Conservation (phyloP, 2,329 filamentous ascomycete species). For the Fusarium abutilonis region DNA sequence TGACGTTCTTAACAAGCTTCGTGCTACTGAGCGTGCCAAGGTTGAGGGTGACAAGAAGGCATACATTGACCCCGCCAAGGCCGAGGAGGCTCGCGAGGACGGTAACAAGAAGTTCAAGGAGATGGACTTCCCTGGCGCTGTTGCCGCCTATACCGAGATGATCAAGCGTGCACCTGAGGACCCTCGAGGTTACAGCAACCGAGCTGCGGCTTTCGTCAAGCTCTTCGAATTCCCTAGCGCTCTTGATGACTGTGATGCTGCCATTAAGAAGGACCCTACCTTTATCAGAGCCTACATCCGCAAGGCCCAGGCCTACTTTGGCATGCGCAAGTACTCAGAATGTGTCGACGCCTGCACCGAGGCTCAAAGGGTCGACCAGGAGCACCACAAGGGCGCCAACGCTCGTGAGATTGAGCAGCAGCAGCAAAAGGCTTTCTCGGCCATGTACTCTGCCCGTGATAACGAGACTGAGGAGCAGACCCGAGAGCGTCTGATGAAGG, state of each 20-base stretch:
- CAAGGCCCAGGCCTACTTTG: constrained; percentile 93
- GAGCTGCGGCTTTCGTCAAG: constrained; percentile 96
- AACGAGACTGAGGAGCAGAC: constrained; percentile 98
- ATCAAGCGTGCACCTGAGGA: constrained; percentile 94
- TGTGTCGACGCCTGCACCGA: constrained; percentile 89
- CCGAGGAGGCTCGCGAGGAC: constrained; percentile 92
- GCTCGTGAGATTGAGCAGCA: constrained; percentile 91
- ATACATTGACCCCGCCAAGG: constrained; percentile 90
- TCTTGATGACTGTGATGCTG: constrained; percentile 88
- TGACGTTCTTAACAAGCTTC: constrained; percentile 91
- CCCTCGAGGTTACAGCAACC: constrained; percentile 95
- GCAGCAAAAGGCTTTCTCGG: constrained; percentile 88
- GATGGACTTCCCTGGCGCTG: constrained; percentile 91
- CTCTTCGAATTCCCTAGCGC: constrained; percentile 94
- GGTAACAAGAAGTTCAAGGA: constrained; percentile 98
- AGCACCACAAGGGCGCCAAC: constrained; percentile 76
- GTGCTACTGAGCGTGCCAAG: constrained; percentile 88
- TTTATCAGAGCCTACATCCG: constrained; percentile 97
- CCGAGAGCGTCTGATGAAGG: constrained; percentile 85
- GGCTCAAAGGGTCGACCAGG: constrained; percentile 79
- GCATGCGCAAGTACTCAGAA: constrained; percentile 98
- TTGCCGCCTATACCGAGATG: constrained; percentile 96
- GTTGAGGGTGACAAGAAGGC: constrained; percentile 77
- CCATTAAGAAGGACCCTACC: constrained; percentile 88
- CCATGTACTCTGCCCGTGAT: constrained; percentile 90